These are phyloP conservation scores for Aciculosporium take DNA, from an alignment of 2,329 filamentous ascomycete species.

Conservation along the genomic window DNA sequence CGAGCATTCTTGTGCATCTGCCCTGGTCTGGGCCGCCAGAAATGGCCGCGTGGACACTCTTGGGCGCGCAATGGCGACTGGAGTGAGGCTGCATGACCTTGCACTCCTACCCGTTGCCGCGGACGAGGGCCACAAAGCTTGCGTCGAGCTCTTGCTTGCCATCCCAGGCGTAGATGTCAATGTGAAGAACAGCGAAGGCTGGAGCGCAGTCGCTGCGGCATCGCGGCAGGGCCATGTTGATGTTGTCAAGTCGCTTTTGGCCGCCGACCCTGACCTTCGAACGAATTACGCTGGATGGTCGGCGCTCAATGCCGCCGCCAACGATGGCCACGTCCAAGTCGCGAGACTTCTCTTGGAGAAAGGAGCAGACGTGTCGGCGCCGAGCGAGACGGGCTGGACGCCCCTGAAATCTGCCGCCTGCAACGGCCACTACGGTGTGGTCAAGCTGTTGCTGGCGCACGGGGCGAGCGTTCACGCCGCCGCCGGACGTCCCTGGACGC, in stretches of 20 bases:
- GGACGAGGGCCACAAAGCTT: background rate
- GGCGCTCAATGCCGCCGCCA: constrained; percentile 8
- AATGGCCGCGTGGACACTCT: constrained; percentile 2
- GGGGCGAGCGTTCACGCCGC: constrained; percentile 7
- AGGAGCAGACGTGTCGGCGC: constrained; percentile 2
- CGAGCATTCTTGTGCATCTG: background rate
- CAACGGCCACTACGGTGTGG: constrained; percentile 4
- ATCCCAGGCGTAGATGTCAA: constrained; percentile 2
- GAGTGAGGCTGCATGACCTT: constrained; percentile 1
- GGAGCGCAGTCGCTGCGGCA: constrained; percentile 8
- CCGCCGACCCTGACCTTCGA: constrained; percentile 2
- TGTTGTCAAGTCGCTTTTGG: constrained; percentile 5
- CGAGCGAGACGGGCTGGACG: constrained; percentile 6
- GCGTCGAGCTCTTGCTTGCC: constrained; percentile 3
- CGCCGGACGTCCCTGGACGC: constrained; percentile 6
- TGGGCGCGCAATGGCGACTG: constrained; percentile 1
- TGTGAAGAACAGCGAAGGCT: constrained; percentile 1
- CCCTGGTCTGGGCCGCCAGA: constrained; percentile 6
- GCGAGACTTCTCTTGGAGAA: constrained; percentile 4
- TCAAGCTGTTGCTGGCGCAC: constrained; percentile 4
- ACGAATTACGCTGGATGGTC: constrained; percentile 7
- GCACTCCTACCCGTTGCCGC: constrained; percentile 5
- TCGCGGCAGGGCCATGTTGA: constrained; percentile 3
- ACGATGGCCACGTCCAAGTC: constrained; percentile 5
- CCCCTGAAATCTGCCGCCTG: constrained; percentile 8